Evolutionary conservation across 2,329 filamentous ascomycete species (phyloP).

Genomic region (Magnaporthiopsis poae): DNA sequence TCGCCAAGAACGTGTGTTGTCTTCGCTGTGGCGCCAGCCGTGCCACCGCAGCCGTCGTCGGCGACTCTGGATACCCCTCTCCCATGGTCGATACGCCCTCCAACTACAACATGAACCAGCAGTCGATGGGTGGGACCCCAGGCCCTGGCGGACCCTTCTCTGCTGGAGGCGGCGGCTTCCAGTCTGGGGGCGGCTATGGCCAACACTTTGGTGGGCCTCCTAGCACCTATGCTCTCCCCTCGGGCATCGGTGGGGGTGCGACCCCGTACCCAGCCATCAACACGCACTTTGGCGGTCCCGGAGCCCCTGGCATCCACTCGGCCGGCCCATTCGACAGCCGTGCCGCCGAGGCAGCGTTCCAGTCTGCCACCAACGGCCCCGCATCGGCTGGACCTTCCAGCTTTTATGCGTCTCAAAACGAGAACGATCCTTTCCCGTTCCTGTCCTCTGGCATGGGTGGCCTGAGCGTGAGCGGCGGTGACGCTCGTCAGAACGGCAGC

Average conservation of each 20-base stretch:
- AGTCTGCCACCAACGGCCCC: constrained; percentile 72
- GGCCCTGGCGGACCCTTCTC: constrained; percentile 64
- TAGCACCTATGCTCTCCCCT: constrained; percentile 81
- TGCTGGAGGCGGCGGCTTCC: constrained; percentile 58
- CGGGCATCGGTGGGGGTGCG: constrained; percentile 68
- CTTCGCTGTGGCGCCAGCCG: constrained; percentile 91
- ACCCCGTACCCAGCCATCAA: constrained; percentile 75
- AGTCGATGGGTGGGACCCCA: constrained; percentile 75
- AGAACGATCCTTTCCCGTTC: constrained; percentile 72
- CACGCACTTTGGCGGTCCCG: constrained; percentile 60
- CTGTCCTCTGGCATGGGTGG: constrained; percentile 63
- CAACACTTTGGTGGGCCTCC: constrained; percentile 83
- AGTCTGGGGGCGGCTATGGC: constrained; percentile 52
- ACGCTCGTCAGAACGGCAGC: constrained; percentile 53
- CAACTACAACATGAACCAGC: constrained; percentile 75
- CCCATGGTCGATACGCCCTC: constrained; percentile 72
- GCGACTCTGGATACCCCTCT: constrained; percentile 83
- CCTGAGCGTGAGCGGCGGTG: constrained; percentile 57
- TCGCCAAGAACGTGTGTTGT: constrained; percentile 98
- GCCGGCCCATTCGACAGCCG: constrained; percentile 86
- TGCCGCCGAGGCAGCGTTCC: constrained; percentile 87
- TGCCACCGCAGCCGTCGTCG: constrained; percentile 85
- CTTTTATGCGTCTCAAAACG: constrained; percentile 56
- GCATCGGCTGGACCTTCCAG: constrained; percentile 67
- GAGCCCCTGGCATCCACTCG: constrained; percentile 64